phyloP scores from a whole-genome alignment of 352 stramenopile species.

The Phytophthora kernoviae region DNA sequence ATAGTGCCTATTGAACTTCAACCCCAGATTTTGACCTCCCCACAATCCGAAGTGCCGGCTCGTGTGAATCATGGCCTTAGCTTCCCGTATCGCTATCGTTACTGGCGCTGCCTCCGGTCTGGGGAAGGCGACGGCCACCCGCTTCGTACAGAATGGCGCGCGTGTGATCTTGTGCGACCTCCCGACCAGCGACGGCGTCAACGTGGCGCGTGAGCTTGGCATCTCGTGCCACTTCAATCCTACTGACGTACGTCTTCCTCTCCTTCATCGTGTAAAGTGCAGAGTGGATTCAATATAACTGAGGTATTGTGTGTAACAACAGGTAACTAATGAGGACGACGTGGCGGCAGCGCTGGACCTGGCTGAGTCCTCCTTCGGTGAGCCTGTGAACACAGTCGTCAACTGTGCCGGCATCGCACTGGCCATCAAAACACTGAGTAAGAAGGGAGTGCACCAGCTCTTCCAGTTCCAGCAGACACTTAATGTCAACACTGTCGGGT shows the following conservation, averaged over 20 bases:
- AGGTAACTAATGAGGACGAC: constrained; percentile 93
- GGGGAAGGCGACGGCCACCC: constrained; percentile 90
- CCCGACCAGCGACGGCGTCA: constrained; percentile 75
- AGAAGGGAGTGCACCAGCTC: constrained; percentile 92
- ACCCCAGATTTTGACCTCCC: constrained; percentile 6
- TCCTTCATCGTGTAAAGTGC: neutral
- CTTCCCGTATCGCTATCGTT: constrained; percentile 86
- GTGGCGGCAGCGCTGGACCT: constrained; percentile 90
- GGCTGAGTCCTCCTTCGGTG: constrained; percentile 91
- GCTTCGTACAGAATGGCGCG: constrained; percentile 89
- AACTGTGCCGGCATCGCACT: constrained; percentile 96
- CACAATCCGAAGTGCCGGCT: constrained; percentile 5
- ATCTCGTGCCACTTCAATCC: constrained; percentile 83
- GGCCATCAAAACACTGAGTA: constrained; percentile 92
- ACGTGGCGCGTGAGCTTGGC: constrained; percentile 77
- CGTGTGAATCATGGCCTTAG: constrained; percentile 67
- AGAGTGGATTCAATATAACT: neutral
- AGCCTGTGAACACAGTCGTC: constrained; percentile 93
- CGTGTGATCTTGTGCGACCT: constrained; percentile 94
- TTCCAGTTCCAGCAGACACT: constrained; percentile 95
- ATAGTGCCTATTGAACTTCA: constrained; percentile 21
- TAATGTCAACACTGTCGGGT: constrained; percentile 96
- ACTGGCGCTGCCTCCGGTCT: constrained; percentile 94
- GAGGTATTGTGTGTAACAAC: neutral
- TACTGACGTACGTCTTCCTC: constrained; percentile 56